Evolutionary conservation across 306 rosid genomes (phyloP).

Genomic region (Cucurbita ficifolia): DNA sequence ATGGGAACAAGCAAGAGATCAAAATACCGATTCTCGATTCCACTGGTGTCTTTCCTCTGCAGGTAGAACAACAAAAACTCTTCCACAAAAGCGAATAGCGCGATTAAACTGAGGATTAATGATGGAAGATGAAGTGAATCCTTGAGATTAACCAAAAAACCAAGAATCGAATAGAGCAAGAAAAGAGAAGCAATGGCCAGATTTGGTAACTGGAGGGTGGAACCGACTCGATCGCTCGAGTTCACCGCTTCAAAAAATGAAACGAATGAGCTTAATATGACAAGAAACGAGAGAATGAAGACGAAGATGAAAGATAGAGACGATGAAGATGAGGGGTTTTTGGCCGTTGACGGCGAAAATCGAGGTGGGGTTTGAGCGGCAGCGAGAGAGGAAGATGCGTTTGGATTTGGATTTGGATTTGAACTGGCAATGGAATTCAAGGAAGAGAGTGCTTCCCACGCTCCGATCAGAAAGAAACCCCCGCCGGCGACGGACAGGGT

Average conservation of each 20-base stretch:
- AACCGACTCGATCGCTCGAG: slow-evolving; percentile 46
- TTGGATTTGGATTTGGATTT: neutral
- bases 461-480: slow-evolving; percentile 45
- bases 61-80: slow-evolving; percentile 68
- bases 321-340: slow-evolving; percentile 1
- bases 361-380: slow-evolving; percentile 3
- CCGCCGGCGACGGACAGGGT: slow-evolving; percentile 35
- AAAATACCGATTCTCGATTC: slow-evolving; percentile 65
- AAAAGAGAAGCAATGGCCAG: slow-evolving; percentile 38
- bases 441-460: slow-evolving; percentile 27
- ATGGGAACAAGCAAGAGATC: slow-evolving; percentile 62
- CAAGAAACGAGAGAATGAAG: slow-evolving; percentile 24
- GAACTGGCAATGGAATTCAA: slow-evolving; percentile 4
- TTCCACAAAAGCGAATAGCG: slow-evolving; percentile 45
- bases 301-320: slow-evolving; percentile 18
- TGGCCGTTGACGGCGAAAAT: slow-evolving; percentile 7
- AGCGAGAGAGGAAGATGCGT: slow-evolving; percentile 11
- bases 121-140: slow-evolving; percentile 21
- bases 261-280: slow-evolving; percentile 31
- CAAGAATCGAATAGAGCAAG: slow-evolving; percentile 38
- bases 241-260: slow-evolving; percentile 37
- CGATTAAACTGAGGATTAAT: slow-evolving; percentile 22
- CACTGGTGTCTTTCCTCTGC: slow-evolving; percentile 52
- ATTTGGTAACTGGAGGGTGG: slow-evolving; percentile 49
- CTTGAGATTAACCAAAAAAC: slow-evolving; percentile 14